Percentiles rank a stretch among this genome's conserved stretches.
These are phyloP conservation scores for Verbascum thapsus DNA, from an alignment of 257 asterid genomes.

Conservation along the genomic window DNA sequence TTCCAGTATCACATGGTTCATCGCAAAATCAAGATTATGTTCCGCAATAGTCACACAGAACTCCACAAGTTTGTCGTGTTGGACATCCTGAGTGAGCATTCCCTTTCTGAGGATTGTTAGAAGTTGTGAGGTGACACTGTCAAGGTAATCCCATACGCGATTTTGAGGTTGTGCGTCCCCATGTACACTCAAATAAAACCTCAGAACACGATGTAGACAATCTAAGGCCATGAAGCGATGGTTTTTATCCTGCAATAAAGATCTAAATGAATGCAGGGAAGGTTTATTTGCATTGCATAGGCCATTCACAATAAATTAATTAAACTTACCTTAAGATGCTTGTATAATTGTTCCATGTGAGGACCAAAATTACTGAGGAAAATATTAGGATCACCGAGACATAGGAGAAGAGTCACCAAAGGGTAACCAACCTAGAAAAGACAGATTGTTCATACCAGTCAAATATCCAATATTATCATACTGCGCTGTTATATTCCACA, in stretches of 20 bases:
- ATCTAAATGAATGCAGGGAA: constrained; percentile 11
- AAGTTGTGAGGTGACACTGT: constrained; percentile 98
- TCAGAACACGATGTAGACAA: constrained; percentile 92
- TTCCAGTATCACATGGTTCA: constrained; percentile 93
- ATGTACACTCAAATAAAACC: constrained; percentile 94
- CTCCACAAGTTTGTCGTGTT: constrained; percentile 96
- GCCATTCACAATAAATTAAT: constrained; percentile 17
- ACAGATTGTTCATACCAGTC: constrained; percentile 29
- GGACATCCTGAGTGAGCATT: constrained; percentile 96
- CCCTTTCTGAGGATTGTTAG: constrained; percentile 88
- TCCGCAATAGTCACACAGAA: constrained; percentile 98
- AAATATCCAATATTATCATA: constrained; percentile 23
- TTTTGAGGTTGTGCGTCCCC: constrained; percentile 87
- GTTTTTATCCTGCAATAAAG: constrained; percentile 82
- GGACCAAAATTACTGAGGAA: constrained; percentile 87
- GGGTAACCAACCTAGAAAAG: constrained; percentile 87
- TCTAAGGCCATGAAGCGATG: constrained; percentile 99
- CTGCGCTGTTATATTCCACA: constrained; percentile 1
- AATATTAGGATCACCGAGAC: constrained; percentile 94
- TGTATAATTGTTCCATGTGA: constrained; percentile 97
- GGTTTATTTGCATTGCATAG: too few species aligned
- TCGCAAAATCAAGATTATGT: constrained; percentile 97
- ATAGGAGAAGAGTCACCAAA: constrained; percentile 94
- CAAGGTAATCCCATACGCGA: constrained; percentile 99
- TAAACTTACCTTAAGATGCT: constrained; percentile 81